Evolutionary conservation across 441 rosid genomes (phyloP).

Genomic region (Gossypium lobatum): DNA sequence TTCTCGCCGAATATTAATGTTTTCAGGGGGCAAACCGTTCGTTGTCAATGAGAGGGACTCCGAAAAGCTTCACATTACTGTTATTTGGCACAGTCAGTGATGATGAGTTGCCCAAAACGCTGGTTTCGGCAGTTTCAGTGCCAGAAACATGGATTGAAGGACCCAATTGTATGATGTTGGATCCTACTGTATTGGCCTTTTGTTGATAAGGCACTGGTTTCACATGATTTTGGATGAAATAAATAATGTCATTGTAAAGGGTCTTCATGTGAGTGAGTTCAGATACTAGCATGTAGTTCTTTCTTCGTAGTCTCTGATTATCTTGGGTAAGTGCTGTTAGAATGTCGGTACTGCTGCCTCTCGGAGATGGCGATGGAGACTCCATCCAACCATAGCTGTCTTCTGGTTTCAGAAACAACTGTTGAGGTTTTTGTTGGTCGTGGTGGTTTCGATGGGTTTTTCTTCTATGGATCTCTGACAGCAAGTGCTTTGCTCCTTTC

Average conservation of each 20-base stretch:
- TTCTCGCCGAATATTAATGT: slow-evolving; percentile 19
- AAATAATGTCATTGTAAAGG: slow-evolving; percentile 41
- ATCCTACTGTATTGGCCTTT: not conserved
- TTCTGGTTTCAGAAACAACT: slow-evolving; percentile 12
- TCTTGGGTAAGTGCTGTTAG: slow-evolving; percentile 31
- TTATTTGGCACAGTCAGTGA: slow-evolving; percentile 16
- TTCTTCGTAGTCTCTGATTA: slow-evolving; percentile 30
- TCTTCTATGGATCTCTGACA: slow-evolving; percentile 37
- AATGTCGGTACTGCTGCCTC: slow-evolving; percentile 11
- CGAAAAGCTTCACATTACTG: slow-evolving; percentile 40
- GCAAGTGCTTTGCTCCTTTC: slow-evolving; percentile 34
- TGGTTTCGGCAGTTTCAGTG: not conserved
- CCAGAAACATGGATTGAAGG: slow-evolving; percentile 1
- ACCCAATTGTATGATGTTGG: slow-evolving; percentile 27
- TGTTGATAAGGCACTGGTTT: slow-evolving; percentile 19
- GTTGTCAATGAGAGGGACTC: slow-evolving; percentile 41
- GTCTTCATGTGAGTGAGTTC: slow-evolving; percentile 39
- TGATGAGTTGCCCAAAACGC: slow-evolving; percentile 1
- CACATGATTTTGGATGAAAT: slow-evolving; percentile 40
- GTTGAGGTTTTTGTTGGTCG: slow-evolving; percentile 5
- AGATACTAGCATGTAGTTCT: slow-evolving; percentile 34
- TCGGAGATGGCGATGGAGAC: slow-evolving; percentile 2
- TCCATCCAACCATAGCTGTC: slow-evolving; percentile 17
- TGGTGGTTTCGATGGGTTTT: slow-evolving; percentile 25
- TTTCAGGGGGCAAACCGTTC: slow-evolving; percentile 41